Evolutionary conservation across 495 filamentous ascomycete genomes (phyloP).

Genomic region (Thermothielavioides terrestris): DNA sequence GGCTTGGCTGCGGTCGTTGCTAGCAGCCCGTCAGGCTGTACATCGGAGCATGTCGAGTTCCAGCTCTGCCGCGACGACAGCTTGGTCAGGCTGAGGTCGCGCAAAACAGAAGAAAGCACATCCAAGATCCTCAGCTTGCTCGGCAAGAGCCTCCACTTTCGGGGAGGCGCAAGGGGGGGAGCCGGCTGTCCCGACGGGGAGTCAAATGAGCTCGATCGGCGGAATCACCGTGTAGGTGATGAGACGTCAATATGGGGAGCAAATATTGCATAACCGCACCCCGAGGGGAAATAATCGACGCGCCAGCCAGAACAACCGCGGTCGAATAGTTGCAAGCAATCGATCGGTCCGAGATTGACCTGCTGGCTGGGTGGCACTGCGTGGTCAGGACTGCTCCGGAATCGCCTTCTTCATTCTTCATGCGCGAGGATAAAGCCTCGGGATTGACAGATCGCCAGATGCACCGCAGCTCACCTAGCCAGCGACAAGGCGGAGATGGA

Average conservation of each 20-base stretch:
- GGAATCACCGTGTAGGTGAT: background rate
- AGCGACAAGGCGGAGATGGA: background rate
- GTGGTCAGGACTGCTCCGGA: too few relatives aligned
- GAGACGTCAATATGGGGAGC: background rate
- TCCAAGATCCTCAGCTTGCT: background rate
- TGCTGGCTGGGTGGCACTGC: too few relatives aligned
- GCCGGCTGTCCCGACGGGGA: background rate
- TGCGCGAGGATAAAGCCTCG: too few relatives aligned
- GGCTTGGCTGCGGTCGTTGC: too few relatives aligned
- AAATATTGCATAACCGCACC: background rate
- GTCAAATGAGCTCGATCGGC: background rate
- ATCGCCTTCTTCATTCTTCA: background rate
- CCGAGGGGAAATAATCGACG: background rate
- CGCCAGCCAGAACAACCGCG: too few relatives aligned
- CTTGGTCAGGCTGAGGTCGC: background rate
- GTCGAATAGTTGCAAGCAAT: too few relatives aligned
- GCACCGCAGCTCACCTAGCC: too few relatives aligned
- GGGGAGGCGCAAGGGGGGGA: background rate
- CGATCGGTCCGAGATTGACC: too few relatives aligned
- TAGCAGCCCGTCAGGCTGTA: too few relatives aligned
- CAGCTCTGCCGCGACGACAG: background rate
- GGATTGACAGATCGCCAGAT: background rate
- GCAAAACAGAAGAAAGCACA: background rate
- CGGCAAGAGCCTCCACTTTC: conserved; percentile 3
- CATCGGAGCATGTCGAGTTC: too few relatives aligned